Percentiles rank a stretch among this genome's conserved stretches.
phyloP scores from a whole-genome alignment of 352 stramenopile species.

The Globisporangium heterothallicum region DNA sequence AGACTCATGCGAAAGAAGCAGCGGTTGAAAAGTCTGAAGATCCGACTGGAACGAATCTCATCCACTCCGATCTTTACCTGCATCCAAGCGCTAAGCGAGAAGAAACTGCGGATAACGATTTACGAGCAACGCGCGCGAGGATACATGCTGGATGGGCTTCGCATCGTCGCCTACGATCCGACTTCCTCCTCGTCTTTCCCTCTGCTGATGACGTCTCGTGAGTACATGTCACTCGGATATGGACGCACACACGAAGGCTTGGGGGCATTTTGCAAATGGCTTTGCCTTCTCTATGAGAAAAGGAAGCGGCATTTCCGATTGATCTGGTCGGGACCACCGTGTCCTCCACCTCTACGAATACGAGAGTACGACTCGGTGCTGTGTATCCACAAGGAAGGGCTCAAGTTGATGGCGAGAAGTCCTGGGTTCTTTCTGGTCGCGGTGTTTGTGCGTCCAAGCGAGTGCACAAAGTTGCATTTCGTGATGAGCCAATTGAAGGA shows the following conservation, averaged over 20 bases:
- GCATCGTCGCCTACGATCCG: slow-evolving; percentile 50
- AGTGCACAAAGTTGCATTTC: slow-evolving; percentile 29
- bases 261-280: slow-evolving; percentile 46
- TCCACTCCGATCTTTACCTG: slow-evolving; percentile 30
- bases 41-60: slow-evolving; percentile 14
- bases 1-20: slow-evolving; percentile 9
- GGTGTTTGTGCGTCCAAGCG: slow-evolving; percentile 31
- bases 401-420: slow-evolving; percentile 16
- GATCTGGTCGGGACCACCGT: slow-evolving; percentile 50
- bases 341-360: slow-evolving; percentile 42
- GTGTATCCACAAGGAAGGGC: slow-evolving; percentile 58
- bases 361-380: slow-evolving; percentile 43
- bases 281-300: slow-evolving; percentile 56
- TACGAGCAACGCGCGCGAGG: slow-evolving; percentile 34
- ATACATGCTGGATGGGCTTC: slow-evolving; percentile 45
- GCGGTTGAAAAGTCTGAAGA: slow-evolving; percentile 14
- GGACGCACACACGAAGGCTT: slow-evolving; percentile 36
- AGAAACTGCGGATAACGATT: slow-evolving; percentile 36
- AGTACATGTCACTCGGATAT: slow-evolving; percentile 48
- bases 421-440: slow-evolving; percentile 22
- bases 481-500: slow-evolving; percentile 20
- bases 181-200: slow-evolving; percentile 27
- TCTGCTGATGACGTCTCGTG: slow-evolving; percentile 31
- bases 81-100: slow-evolving; percentile 35
- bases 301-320: slow-evolving; percentile 41